Conservation (phyloP, 768 basidiomycete genomes). For the Tylopilus sp. region DNA sequence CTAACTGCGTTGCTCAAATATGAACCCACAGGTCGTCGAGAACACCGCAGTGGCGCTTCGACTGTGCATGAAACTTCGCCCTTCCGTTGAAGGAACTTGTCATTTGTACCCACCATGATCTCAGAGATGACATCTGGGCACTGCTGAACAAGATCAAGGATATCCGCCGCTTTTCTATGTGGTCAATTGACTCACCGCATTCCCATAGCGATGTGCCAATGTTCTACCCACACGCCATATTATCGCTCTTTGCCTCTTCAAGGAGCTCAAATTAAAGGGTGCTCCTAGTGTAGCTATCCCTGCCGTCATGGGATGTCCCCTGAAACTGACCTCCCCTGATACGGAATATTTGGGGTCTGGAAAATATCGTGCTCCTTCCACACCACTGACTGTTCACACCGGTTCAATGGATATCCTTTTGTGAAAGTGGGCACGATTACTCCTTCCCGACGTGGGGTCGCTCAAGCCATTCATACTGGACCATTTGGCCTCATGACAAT, state of each 20-base stretch:
- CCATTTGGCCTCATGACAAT: constrained; percentile 20
- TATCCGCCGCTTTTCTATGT: constrained; percentile 56
- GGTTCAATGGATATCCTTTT: constrained; percentile 23
- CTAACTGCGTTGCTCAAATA: constrained; percentile 49
- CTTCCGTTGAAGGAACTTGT: constrained; percentile 50
- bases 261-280: constrained; percentile 60
- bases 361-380: constrained; percentile 27
- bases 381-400: constrained; percentile 21
- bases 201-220: constrained; percentile 60
- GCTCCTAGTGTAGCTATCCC: constrained; percentile 56
- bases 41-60: constrained; percentile 49
- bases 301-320: constrained; percentile 54
- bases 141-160: constrained; percentile 48
- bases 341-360: constrained; percentile 51
- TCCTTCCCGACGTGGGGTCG: constrained; percentile 22
- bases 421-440: constrained; percentile 29
- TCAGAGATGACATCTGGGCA: constrained; percentile 55
- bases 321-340: constrained; percentile 56
- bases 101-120: constrained; percentile 54
- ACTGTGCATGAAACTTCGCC: constrained; percentile 51
- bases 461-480: constrained; percentile 27
- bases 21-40: constrained; percentile 43
- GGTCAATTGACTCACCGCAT: constrained; percentile 64
- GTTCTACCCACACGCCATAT: constrained; percentile 57
- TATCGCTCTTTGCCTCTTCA: constrained; percentile 62